Base-by-base conservation (phyloP, 345 rosid genomes). In the Arabis alpina region DNA sequence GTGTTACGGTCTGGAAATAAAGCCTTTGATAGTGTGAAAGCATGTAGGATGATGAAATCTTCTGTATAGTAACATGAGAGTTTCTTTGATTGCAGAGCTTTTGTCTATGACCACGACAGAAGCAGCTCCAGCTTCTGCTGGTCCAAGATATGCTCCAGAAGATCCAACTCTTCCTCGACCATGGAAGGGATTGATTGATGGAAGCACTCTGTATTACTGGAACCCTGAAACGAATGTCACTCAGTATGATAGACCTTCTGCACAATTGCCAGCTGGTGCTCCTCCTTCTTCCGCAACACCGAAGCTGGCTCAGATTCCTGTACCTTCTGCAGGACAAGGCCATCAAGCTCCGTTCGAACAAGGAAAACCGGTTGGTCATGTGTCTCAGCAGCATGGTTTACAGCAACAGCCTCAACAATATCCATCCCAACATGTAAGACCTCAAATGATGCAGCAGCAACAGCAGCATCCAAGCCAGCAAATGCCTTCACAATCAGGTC, bases 181-280 rank as follows among this genome's bases (percentile, higher is more conserved):
- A n/a, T 94, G 99, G 99, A 81, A 79, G 75, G 97, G 97, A 30
- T 71, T 94, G 78, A 89, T 94, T 53, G 99, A 94, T 77, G 96
- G 97, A 36, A 88, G 85, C 80, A 87, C 88, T 58, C 37, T 86
- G n/a, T 93, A 93, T 72, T 93, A 85, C 61, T 93, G 98, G 99
- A 89, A 94, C 78, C 99, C 96, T 14, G 99, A 94, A 72, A 91
- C 92, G 2, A 94, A 88, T 41, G 64, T 89, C 62, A 94, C 99
- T 24, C 97, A 91, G 75, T 94, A 91, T 66, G 99, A 94, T 75
- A 89, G 84, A 76, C 99, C 99, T n/a, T 73, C 86, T 23, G 56
- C 76, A 10, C 90, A 87, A 4, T 64, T 83, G 65, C 93, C 87
- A 0, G 72, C 82, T 67, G 88, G 84, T 1, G 83, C 71, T 5